phyloP scores from a whole-genome alignment of 371 early-diverging fungal genomes.

The Pancytospora philotis region DNA sequence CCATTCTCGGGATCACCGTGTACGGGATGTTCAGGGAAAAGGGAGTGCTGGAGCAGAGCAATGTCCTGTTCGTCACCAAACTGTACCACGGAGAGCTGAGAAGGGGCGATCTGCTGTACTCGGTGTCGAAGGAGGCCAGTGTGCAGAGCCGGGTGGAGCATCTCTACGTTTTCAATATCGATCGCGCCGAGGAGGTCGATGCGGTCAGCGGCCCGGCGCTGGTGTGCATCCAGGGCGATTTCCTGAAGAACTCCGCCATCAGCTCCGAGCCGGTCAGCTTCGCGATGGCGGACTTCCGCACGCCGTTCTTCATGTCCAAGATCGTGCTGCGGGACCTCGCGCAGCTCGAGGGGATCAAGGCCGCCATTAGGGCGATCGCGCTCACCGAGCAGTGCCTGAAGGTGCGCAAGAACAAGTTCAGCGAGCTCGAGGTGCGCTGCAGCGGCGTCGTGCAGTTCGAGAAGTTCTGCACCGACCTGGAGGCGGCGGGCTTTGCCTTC shows the following conservation, averaged over 20 bases:
- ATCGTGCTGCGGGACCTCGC: slow-evolving; percentile 26
- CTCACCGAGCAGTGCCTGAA: slow-evolving; percentile 49
- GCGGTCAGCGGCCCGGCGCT: slow-evolving; percentile 23
- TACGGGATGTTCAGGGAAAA: slow-evolving; percentile 27
- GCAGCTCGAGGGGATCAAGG: slow-evolving; percentile 30
- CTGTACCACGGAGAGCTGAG: slow-evolving; percentile 30
- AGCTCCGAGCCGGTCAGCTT: background rate
- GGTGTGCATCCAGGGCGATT: slow-evolving; percentile 31
- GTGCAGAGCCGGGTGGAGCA: slow-evolving; percentile 22
- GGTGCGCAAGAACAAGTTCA: slow-evolving; percentile 47
- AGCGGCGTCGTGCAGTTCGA: slow-evolving; percentile 55
- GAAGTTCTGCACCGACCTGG: slow-evolving; percentile 51
- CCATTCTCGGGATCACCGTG: slow-evolving; percentile 31
- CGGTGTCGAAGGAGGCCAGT: background rate
- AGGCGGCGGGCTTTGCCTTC: slow-evolving; percentile 17
- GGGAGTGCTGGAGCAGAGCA: slow-evolving; percentile 10
- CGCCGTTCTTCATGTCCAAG: slow-evolving; percentile 40
- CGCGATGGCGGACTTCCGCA: background rate
- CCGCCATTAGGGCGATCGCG: slow-evolving; percentile 30
- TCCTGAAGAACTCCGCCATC: slow-evolving; percentile 39
- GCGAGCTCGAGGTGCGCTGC: slow-evolving; percentile 47
- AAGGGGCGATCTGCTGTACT: slow-evolving; percentile 21
- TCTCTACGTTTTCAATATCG: slow-evolving; percentile 41
- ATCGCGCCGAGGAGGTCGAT: slow-evolving; percentile 21
- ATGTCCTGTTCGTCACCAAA: slow-evolving; percentile 42